These are phyloP conservation scores for Aspergillus niger DNA, from an alignment of 2,329 filamentous ascomycete genomes.

Conservation along the genomic window DNA sequence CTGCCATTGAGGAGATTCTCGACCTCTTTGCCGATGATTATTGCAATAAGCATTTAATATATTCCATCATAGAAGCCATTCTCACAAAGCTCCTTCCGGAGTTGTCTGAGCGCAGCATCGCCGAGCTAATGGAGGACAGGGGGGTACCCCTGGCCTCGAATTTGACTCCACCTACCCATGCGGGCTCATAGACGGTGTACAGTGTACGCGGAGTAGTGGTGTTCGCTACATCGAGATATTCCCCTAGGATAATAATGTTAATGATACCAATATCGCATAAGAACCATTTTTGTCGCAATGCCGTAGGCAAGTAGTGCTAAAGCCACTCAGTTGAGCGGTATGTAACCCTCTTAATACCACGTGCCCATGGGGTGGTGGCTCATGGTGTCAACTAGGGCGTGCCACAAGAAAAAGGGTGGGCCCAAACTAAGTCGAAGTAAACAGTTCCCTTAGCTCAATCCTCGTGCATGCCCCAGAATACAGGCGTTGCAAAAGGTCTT, in stretches of 20 bases:
- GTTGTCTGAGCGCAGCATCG: constrained; percentile 69
- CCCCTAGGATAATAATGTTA: constrained; percentile 1
- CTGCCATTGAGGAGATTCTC: constrained; percentile 66
- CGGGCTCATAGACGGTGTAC: constrained; percentile 6
- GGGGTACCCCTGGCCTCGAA: constrained; percentile 43
- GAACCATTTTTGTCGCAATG: background rate
- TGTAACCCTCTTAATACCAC: background rate
- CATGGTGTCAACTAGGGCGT: background rate
- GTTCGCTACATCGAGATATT: background rate
- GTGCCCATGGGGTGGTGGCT: background rate
- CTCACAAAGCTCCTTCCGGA: constrained; percentile 85
- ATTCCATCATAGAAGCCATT: constrained; percentile 76
- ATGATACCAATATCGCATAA: constrained; percentile 1
- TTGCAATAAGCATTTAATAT: constrained; percentile 90
- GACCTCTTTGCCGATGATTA: constrained; percentile 78
- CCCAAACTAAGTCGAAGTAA: constrained; percentile 1
- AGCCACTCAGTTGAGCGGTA: background rate
- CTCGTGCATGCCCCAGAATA: background rate
- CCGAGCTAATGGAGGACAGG: constrained; percentile 73
- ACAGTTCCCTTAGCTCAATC: background rate
- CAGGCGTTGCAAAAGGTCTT: background rate
- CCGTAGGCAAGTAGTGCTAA: background rate
- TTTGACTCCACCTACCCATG: constrained; percentile 10
- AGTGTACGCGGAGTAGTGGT: background rate
- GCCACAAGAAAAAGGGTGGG: background rate